A percentile compares a stretch with the other conserved stretches of the same genome.
phyloP scores from a whole-genome alignment of 2,329 filamentous ascomycete genomes.

The Aspergillus sp. region DNA sequence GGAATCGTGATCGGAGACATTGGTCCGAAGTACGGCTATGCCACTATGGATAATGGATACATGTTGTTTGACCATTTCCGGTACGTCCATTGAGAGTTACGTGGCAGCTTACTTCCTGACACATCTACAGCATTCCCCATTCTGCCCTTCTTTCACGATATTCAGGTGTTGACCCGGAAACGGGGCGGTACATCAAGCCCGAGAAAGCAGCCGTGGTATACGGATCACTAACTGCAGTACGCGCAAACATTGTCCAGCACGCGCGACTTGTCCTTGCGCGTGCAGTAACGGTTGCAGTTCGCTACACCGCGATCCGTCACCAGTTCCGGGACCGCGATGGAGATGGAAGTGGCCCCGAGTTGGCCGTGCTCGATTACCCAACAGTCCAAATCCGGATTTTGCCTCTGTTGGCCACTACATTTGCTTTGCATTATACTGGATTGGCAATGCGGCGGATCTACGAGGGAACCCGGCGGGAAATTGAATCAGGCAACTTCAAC shows the following conservation, averaged over 20 bases:
- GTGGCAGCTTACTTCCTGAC: not conserved
- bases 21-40: conserved; percentile 56
- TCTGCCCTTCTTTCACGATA: conserved; percentile 52
- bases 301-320: conserved; percentile 49
- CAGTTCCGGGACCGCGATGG: conserved; percentile 53
- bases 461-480: conserved; percentile 43
- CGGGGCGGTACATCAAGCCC: conserved; percentile 46
- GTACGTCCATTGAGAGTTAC: not conserved
- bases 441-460: conserved; percentile 53
- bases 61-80: conserved; percentile 52
- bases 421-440: conserved; percentile 47
- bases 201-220: conserved; percentile 47
- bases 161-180: conserved; percentile 47
- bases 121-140: conserved; percentile 38
- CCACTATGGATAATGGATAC: conserved; percentile 54
- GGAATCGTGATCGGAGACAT: conserved; percentile 56
- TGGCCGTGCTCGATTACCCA: conserved; percentile 53
- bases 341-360: conserved; percentile 29
- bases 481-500: conserved; percentile 50
- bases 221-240: conserved; percentile 50
- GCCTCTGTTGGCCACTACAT: conserved; percentile 53
- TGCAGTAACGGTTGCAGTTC: conserved; percentile 53
- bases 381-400: conserved; percentile 55
- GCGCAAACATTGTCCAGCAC: conserved; percentile 44
- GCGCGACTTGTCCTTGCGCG: conserved; percentile 53